phyloP scores from a whole-genome alignment of 2,329 filamentous ascomycete genomes.

The Xylariaceae sp. region DNA sequence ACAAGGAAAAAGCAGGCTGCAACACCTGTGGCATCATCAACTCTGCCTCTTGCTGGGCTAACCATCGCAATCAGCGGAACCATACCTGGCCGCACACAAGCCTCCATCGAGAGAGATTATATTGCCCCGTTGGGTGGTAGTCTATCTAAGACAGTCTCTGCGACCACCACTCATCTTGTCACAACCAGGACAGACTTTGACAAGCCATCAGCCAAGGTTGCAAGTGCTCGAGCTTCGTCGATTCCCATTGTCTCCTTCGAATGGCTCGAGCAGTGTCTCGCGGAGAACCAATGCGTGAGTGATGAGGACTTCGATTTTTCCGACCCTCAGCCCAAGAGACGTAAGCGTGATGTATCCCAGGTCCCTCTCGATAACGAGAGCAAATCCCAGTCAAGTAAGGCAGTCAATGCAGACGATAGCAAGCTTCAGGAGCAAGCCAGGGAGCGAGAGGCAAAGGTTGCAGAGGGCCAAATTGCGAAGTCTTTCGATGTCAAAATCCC shows the following conservation, averaged over 20 bases:
- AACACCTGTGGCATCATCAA: conserved; percentile 4
- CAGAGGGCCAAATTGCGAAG: conserved; percentile 45
- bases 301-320: conserved; percentile 22
- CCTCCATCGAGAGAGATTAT: conserved; percentile 39
- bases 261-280: conserved; percentile 59
- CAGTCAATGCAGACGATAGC: conserved; percentile 28
- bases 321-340: conserved; percentile 22
- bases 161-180: conserved; percentile 53
- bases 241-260: conserved; percentile 54
- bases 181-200: conserved; percentile 51
- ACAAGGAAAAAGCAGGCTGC: conserved; percentile 14
- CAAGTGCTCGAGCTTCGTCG: conserved; percentile 41
- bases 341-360: conserved; percentile 13
- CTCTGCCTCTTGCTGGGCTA: conserved; percentile 42
- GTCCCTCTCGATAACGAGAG: conserved; percentile 22
- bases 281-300: conserved; percentile 35
- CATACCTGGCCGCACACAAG: conserved; percentile 52
- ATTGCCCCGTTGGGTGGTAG: conserved; percentile 48
- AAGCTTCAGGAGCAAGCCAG: conserved; percentile 17
- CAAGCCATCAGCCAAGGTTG: conserved; percentile 48
- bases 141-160: conserved; percentile 44
- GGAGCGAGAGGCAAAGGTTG: conserved; percentile 25
- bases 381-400: conserved; percentile 27
- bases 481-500: conserved; percentile 45
- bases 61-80: conserved; percentile 58